Evolutionary conservation across 176 grass and related monocot genomes (phyloP), one percentile per base, ranked within the genome.

Genomic region (Bolboschoenus planiculmis): DNA sequence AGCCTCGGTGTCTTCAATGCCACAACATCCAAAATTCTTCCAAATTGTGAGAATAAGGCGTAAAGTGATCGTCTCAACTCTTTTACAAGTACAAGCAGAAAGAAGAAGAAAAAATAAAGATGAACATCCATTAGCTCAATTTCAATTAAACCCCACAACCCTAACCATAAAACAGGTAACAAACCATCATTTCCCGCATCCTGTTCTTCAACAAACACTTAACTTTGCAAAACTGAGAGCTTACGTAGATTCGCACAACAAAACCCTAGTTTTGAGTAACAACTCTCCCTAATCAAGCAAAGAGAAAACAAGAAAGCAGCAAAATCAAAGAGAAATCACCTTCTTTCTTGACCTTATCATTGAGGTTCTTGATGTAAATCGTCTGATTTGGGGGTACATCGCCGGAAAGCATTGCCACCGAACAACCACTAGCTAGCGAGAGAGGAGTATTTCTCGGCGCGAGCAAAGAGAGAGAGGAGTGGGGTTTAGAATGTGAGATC

Each of bases 271-370:
- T 80, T 57, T 21, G 34, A 84, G 55, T 62, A 83, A 71, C 29
- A 46, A 30, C 4, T 1, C 2, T 20, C 26, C 51, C 18, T 21
- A 21, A 56, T 44, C 60, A 56, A 74, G 54, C 35, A 36, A 75
- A 58, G 40, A 65, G 3, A 58, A 61, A 81, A 16, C 5, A 70
- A 16, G 4, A 70, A 31, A 78, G 48, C 3, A 33, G 2, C 15
- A 18, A 56, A 30, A 15, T 55, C 29, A 1, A 58, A 62, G 21
- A 30, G 29, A 3, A 37, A 14, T 77, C 24, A 99, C 96, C 96
- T 93, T 95, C 91, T 87, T 99, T 99, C 86, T 98, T 98, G 82
- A 98, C 77, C 90, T 95, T 98, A 82, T 98, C 96, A 74, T 98
- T 90, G 85, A 98, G 87, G 81, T 98, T 98, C 30, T 72, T 88